Evolutionary conservation across 73 alveolate genomes (phyloP).

Genomic region (Paraurostyla sp.): DNA sequence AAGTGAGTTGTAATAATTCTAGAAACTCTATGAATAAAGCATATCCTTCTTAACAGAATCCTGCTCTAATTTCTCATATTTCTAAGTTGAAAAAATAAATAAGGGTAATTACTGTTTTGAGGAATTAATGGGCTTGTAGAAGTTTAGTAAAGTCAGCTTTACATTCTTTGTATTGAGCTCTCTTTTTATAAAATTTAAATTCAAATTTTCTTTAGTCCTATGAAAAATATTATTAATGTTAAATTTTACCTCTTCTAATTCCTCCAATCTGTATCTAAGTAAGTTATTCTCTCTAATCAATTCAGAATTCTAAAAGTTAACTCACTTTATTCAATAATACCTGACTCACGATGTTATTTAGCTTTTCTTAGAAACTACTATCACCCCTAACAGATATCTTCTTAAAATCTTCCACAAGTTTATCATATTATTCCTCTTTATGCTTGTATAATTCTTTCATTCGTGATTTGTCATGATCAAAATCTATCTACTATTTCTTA

Average conservation of each 20-base stretch:
- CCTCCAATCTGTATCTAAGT: slow-evolving; percentile 7
- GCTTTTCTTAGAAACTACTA: not conserved
- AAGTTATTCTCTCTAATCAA: not conserved
- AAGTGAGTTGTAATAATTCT: not conserved
- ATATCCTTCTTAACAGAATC: not conserved
- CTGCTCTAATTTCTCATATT: not conserved
- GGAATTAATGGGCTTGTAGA: not conserved
- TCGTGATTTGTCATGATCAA: not conserved
- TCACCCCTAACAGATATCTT: not conserved
- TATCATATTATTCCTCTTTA: not conserved
- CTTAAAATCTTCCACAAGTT: not conserved
- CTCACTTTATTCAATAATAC: not conserved
- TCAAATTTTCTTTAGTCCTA: not conserved
- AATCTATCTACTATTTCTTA: not conserved
- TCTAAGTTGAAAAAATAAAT: not conserved
- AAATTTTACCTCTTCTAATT: not conserved
- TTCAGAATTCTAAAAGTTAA: not conserved
- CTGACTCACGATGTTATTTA: not conserved
- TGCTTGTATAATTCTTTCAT: not conserved
- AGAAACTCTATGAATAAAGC: not conserved
- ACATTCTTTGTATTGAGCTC: not conserved
- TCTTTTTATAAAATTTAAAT: not conserved
- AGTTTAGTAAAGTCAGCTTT: not conserved
- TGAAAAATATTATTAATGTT: too few relatives aligned
- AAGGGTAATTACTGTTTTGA: not conserved